Evolutionary conservation across 2,329 filamentous ascomycete genomes (phyloP).

Genomic region (Alternaria solani): DNA sequence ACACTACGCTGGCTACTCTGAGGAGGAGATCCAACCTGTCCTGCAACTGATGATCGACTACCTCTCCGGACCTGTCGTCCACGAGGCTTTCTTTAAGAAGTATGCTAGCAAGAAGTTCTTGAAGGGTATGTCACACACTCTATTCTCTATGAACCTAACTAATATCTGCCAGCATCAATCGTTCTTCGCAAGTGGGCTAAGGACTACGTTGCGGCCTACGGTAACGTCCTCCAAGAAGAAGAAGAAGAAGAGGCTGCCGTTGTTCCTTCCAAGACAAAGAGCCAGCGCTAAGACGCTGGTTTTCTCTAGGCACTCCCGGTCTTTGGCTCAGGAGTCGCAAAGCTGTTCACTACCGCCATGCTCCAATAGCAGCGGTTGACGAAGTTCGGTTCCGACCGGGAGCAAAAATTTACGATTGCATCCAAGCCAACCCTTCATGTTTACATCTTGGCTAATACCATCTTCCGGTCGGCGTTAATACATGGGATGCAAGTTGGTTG

Average conservation of each 20-base stretch:
- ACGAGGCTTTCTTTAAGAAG: conserved; percentile 99
- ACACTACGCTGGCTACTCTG: conserved; percentile 92
- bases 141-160: conserved; percentile 8
- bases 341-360: conserved; percentile 15
- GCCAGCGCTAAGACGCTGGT: conserved; percentile 32
- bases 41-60: conserved; percentile 97
- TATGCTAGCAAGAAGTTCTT: conserved; percentile 99
- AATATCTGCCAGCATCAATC: conserved; percentile 74
- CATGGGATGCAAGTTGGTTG: conserved; percentile 44
- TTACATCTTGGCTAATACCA: conserved; percentile 47
- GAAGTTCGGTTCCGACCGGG: conserved; percentile 17
- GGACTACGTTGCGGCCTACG: conserved; percentile 61
- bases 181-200: conserved; percentile 93
- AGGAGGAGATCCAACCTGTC: conserved; percentile 91
- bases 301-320: conserved; percentile 29
- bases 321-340: conserved; percentile 18
- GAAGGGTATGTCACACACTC: conserved; percentile 73
- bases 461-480: conserved; percentile 47
- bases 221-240: conserved; percentile 42
- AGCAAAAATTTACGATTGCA: conserved; percentile 27
- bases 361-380: conserved; percentile 16
- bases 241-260: conserved; percentile 2
- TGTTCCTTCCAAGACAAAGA: conserved; percentile 31
- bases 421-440: conserved; percentile 41
- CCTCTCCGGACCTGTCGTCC: conserved; percentile 84